A percentile compares a stretch with the other conserved stretches of the same genome.
These are phyloP conservation scores for Penicillium roqueforti DNA, from an alignment of 495 filamentous ascomycete genomes.

Conservation along the genomic window DNA sequence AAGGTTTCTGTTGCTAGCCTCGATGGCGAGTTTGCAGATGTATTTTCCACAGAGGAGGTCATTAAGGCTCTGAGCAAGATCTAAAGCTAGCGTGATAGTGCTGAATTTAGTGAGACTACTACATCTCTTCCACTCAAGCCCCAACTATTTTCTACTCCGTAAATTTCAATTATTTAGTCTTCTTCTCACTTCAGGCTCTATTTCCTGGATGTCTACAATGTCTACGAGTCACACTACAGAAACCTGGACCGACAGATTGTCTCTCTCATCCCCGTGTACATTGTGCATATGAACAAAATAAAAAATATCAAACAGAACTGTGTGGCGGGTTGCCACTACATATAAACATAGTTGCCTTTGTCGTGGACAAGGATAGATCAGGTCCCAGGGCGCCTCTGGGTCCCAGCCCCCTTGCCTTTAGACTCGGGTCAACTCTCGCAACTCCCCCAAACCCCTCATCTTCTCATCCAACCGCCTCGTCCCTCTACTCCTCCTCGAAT, in stretches of 20 bases:
- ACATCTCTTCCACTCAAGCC: no score
- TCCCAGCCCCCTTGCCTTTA: neutral
- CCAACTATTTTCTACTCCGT: no score
- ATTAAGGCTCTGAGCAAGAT: conserved; percentile 22
- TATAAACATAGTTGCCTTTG: neutral
- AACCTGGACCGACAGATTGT: neutral
- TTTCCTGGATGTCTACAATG: neutral
- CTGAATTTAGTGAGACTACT: no score
- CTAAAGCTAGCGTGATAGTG: neutral
- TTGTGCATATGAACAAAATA: no score
- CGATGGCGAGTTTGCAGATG: conserved; percentile 46
- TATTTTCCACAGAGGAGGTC: conserved; percentile 37
- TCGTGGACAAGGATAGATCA: neutral
- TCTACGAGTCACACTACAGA: neutral
- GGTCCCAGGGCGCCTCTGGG: neutral
- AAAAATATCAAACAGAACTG: no score
- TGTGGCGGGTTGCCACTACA: conserved; percentile 3
- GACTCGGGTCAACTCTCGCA: neutral
- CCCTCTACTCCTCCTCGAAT: neutral
- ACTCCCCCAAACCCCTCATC: neutral
- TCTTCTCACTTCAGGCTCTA: neutral
- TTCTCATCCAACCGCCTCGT: neutral
- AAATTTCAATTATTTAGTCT: no score
- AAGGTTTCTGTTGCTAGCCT: conserved; percentile 44
- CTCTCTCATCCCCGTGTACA: conserved; percentile 4